phyloP scores from a whole-genome alignment of 202 grass and related monocot genomes.

The Carex arenaria region DNA sequence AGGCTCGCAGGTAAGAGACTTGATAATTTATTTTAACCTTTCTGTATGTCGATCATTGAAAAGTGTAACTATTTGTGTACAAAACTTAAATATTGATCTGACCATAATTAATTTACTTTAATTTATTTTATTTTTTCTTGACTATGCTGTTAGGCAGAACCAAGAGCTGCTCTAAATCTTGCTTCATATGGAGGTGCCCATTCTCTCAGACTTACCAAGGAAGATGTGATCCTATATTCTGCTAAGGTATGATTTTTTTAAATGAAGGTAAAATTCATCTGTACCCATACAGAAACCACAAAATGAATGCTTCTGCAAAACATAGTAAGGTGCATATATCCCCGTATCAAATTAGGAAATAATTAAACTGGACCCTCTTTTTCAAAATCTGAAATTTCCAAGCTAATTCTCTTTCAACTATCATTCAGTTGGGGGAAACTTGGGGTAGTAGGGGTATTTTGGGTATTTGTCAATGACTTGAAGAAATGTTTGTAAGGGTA shows the following conservation, averaged over 20 bases:
- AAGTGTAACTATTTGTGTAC: not conserved
- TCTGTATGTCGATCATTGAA: not conserved
- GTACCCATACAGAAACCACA: not conserved
- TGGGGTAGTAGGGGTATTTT: not conserved
- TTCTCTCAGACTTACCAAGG: conserved; percentile 82
- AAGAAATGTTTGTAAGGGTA: not conserved
- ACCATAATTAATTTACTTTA: conserved; percentile 25
- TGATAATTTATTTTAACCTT: conserved; percentile 1
- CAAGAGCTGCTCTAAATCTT: conserved; percentile 91
- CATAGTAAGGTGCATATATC: not conserved
- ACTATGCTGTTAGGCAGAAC: conserved; percentile 74
- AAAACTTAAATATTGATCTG: conserved; percentile 10
- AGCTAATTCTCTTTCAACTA: not conserved
- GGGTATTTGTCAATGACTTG: not conserved
- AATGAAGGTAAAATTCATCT: conserved; percentile 4
- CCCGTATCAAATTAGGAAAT: not conserved
- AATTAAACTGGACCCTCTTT: not conserved
- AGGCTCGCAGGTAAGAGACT: conserved; percentile 87
- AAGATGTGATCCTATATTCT: conserved; percentile 89
- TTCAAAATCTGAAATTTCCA: not conserved
- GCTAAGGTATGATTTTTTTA: conserved; percentile 61
- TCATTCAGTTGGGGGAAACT: not conserved
- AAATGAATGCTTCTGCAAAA: not conserved
- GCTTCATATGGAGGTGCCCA: conserved; percentile 94
- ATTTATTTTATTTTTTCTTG: conserved; percentile 29